Base-by-base conservation (phyloP, 441 rosid genomes). In the Francoa sonchifolia region DNA sequence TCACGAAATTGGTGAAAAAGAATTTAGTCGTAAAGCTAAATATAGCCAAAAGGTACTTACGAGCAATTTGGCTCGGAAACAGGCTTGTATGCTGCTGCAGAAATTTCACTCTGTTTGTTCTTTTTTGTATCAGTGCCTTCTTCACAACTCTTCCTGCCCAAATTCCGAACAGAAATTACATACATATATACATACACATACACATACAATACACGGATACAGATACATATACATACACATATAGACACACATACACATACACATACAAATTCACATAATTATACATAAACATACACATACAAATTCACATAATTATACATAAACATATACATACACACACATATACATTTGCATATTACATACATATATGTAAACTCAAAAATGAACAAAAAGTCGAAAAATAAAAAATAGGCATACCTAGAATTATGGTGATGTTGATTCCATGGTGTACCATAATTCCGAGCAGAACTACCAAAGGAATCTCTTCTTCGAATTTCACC, bases 1-100 rank as follows among this genome's bases (percentile, higher is more conserved):
- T 9, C 10, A 9, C 35, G 4, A 8, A 11, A 0, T 22, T 3
- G 3, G 2, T 34, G 8, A 27, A n/a, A 8, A 6, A 4, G 16
- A 7, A 2, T 2, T 12, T 4, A 3, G 19, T 9, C 17, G 6
- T 33, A 12, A 5, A 16, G 8, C 3, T 9, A 28, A 2, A n/a
- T 4, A 9, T 8, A 5, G 6, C 7, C 1, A 5, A 3, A 16
- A 36, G 19, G 29, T 3, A 23, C 83, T 79, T 73, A 77, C 90
- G 75, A 68, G 74, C 94, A 79, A 42, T 52, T 58, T 1, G 95
- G 95, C 34, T 61, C 65, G 19, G 61, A 62, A 2, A 46, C 55
- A 16, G 78, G 78, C 59, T 32, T 63, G 51, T 63, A 55, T 0
- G 65, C 63, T 30, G 54, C 55, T 19, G 66, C 30, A 16, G 44